Conservation (phyloP, 1,284 basidiomycete genomes). For the Phaffia rhodozyma region DNA sequence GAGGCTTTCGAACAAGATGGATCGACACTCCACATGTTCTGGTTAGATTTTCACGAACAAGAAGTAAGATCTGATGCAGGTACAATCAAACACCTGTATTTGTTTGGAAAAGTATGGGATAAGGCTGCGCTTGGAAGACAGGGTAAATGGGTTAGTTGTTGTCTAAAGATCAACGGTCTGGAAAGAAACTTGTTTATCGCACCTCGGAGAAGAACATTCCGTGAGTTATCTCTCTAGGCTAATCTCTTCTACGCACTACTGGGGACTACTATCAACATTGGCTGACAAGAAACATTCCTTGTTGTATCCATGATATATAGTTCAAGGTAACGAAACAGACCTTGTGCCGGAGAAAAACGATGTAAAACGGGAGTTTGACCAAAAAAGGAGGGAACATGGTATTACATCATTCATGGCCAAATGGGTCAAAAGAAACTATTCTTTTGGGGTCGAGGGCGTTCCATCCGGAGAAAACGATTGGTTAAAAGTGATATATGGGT, state of each 20-base stretch:
- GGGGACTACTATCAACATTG: too few relatives aligned
- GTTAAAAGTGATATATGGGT: slow-evolving; percentile 85
- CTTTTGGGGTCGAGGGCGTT: slow-evolving; percentile 76
- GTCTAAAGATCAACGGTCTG: slow-evolving; percentile 71
- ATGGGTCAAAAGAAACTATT: slow-evolving; percentile 82
- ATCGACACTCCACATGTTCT: slow-evolving; percentile 69
- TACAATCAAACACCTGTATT: slow-evolving; percentile 49
- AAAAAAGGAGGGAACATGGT: slow-evolving; percentile 55
- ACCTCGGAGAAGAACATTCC: slow-evolving; percentile 56
- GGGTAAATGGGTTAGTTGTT: slow-evolving; percentile 68
- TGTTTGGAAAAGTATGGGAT: slow-evolving; percentile 79
- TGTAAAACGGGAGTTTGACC: slow-evolving; percentile 75
- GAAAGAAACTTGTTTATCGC: slow-evolving; percentile 91
- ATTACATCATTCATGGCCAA: slow-evolving; percentile 66
- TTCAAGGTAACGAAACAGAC: slow-evolving; percentile 58
- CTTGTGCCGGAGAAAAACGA: slow-evolving; percentile 54
- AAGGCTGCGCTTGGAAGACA: slow-evolving; percentile 42
- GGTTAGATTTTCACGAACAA: slow-evolving; percentile 81
- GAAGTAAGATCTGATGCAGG: slow-evolving; percentile 39
- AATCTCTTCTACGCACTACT: too few relatives aligned
- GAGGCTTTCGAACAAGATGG: slow-evolving; percentile 64
- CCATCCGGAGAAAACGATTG: slow-evolving; percentile 71
- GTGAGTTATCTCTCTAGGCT: slow-evolving; percentile 33
- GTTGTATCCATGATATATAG: slow-evolving; percentile 28
- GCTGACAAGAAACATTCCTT: too few relatives aligned